Base-by-base conservation (phyloP, 257 asterid genomes). In the Petrea volubilis region DNA sequence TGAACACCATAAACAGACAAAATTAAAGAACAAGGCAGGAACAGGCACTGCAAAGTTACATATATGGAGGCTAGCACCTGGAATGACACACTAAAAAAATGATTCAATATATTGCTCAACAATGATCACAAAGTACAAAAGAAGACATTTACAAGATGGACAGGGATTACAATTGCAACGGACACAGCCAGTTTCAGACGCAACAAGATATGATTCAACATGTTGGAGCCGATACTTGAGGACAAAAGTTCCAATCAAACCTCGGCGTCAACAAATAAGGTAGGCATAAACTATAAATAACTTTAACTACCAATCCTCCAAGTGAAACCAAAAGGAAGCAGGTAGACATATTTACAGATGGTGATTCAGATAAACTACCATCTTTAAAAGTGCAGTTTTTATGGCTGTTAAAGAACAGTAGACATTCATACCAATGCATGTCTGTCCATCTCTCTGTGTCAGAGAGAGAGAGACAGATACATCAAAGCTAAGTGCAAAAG, bases 71-170 rank as follows among this genome's bases (percentile, higher is more conserved):
- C 20, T 74, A 41, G 62, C 13, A 58, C 69, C 23, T 29, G 47
- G 60, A 56, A 74, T 23, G 43, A 46, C 13, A 57, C 7, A 44
- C 27, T 64, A 41, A 40, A 17, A 9, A 31, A 7, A 23, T 20
- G 24, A 46, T 21, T 43, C 28, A 69, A 20, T 43, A 57, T 66
- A 47, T 27, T 67, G 43, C 56, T 63, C 6, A 31, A 64, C 41
- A 36, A 36, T 70, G 18, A 49, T 21, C 24, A 49, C 14, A 60
- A 21, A 46, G 50, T 46, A 14, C 50, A 60, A 38, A 14, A 43
- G 14, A 50, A 49, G 56, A 52, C 13, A 47, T 8, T 67, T 62
- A 61, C 20, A 72, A 28, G 77, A 38, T 64, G 72, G 34, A 25
- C 51, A 63, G 52, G 17, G 40, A 11, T 53, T 13, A 73, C 44